phyloP scores from a whole-genome alignment of 129 eudicot species.

The Logfia minima region DNA sequence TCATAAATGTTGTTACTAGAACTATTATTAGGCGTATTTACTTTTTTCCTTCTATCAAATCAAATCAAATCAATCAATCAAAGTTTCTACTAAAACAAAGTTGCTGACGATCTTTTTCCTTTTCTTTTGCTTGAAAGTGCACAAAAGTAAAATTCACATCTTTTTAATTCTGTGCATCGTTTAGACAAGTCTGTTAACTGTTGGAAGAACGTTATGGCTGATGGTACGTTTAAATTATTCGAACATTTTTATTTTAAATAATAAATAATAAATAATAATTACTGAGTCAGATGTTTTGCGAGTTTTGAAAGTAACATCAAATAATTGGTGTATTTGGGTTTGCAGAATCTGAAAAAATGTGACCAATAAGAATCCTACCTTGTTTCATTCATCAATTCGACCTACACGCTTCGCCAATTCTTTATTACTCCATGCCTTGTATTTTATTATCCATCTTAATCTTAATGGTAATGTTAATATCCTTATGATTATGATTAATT shows the following conservation, averaged over 20 bases:
- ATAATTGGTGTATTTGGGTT: conserved; percentile 3
- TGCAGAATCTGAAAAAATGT: conserved; percentile 15
- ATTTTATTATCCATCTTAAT: too few relatives aligned
- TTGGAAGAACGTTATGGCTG: neutral
- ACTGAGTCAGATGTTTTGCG: conserved; percentile 2
- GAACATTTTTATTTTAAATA: too few relatives aligned
- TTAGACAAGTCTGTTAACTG: neutral
- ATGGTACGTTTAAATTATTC: neutral
- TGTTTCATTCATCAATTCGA: neutral
- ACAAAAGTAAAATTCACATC: neutral
- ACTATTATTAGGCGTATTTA: too few relatives aligned
- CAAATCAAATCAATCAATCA: too few relatives aligned
- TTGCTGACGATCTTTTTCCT: neutral
- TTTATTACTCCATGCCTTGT: neutral
- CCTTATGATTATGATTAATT: too few relatives aligned
- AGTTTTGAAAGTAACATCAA: conserved; percentile 7
- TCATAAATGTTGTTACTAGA: too few relatives aligned
- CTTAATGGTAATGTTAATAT: too few relatives aligned
- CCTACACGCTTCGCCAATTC: conserved; percentile 7
- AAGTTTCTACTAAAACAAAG: neutral
- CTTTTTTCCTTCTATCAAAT: too few relatives aligned
- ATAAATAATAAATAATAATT: too few relatives aligned
- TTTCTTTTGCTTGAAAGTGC: neutral
- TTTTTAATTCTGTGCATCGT: neutral
- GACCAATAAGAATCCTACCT: conserved; percentile 8